phyloP scores from a whole-genome alignment of 352 stramenopile genomes.

The Pythium pectinolyticum region DNA sequence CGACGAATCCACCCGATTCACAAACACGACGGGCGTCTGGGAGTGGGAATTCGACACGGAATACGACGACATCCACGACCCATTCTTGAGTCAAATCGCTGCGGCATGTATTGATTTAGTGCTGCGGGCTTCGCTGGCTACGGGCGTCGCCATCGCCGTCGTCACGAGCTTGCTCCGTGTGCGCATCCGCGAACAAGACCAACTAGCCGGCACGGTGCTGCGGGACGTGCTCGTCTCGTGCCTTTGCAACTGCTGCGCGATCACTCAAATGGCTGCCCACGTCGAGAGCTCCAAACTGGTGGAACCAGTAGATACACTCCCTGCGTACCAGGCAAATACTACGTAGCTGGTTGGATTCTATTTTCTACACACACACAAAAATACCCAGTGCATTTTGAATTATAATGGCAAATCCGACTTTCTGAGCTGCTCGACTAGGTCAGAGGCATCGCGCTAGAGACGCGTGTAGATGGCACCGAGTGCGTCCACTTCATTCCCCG shows the following conservation, averaged over 20 bases:
- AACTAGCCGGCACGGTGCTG: too few species aligned
- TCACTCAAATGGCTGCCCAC: constrained; percentile 11
- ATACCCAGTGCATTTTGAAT: not conserved
- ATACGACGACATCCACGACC: too few species aligned
- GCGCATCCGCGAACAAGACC: not conserved
- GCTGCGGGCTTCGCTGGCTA: not conserved
- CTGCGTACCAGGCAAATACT: not conserved
- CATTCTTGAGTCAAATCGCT: too few species aligned
- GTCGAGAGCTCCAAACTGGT: constrained; percentile 7
- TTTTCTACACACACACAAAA: not conserved
- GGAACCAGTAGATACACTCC: not conserved
- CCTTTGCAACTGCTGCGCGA: constrained; percentile 1
- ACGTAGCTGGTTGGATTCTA: too few species aligned
- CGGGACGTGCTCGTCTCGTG: not conserved
- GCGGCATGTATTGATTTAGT: too few species aligned
- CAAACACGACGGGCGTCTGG: too few species aligned
- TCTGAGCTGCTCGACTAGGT: too few species aligned
- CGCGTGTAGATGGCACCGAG: constrained; percentile 48
- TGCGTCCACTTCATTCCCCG: constrained; percentile 40
- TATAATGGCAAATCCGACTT: too few species aligned
- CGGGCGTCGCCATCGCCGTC: not conserved
- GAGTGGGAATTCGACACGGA: too few species aligned
- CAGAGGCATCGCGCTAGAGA: too few species aligned
- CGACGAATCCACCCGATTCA: too few species aligned
- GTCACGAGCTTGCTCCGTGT: not conserved